Evolutionary conservation across 2,329 filamentous ascomycete species (phyloP).

Genomic region (Botryotinia narcissicola): DNA sequence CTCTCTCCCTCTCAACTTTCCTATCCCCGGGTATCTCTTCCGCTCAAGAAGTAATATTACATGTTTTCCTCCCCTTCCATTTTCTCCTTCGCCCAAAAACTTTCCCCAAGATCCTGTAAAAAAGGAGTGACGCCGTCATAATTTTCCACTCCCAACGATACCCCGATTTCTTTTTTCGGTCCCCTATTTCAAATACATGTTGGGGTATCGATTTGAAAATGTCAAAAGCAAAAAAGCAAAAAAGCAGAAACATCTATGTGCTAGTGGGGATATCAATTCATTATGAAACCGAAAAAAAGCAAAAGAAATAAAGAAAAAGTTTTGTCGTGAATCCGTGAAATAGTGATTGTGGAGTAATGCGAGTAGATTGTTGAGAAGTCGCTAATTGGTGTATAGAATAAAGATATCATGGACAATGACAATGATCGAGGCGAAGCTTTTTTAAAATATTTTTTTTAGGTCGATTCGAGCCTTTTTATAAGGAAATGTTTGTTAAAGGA

Average conservation of each 20-base stretch:
- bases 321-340: not conserved
- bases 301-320: not conserved
- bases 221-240: not conserved
- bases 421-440: constrained; percentile 6
- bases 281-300: constrained; percentile 18
- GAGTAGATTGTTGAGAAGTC: not conserved
- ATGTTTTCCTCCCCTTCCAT: not conserved
- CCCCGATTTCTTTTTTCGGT: constrained; percentile 10
- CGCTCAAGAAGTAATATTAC: constrained; percentile 7
- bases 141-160: constrained; percentile 8
- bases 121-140: constrained; percentile 24
- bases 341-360: not conserved
- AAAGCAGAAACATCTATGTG: constrained; percentile 29
- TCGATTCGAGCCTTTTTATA: constrained; percentile 21
- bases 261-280: constrained; percentile 29
- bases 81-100: not conserved
- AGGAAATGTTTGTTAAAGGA: constrained; percentile 39
- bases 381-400: constrained; percentile 1
- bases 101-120: not conserved
- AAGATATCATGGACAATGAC: constrained; percentile 15
- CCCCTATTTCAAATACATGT: constrained; percentile 5
- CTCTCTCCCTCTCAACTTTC: not conserved
- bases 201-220: constrained; percentile 4
- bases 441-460: not conserved
- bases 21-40: not conserved